Percentiles rank a stretch among this genome's conserved stretches.
phyloP scores from a whole-genome alignment of 2,329 filamentous ascomycete species.

The Paraconiothyrium sp. region DNA sequence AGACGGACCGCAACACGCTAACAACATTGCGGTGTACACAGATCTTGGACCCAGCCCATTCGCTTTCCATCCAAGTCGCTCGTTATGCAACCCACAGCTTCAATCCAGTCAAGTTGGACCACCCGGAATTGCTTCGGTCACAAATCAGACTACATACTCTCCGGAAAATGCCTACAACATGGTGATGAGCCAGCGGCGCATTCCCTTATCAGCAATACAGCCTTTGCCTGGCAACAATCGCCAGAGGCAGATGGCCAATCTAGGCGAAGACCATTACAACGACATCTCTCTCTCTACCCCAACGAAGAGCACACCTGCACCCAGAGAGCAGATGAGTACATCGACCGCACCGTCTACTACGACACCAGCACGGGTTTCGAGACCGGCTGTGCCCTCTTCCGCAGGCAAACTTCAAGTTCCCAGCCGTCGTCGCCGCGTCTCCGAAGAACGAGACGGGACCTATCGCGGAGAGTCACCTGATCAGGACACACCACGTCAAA shows the following conservation, averaged over 20 bases:
- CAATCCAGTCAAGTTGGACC: too few relatives aligned
- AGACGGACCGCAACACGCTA: too few relatives aligned
- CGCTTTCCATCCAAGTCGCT: not conserved
- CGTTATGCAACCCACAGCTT: too few relatives aligned
- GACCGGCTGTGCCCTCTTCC: not conserved
- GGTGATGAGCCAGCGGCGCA: too few relatives aligned
- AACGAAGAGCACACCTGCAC: not conserved
- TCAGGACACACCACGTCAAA: not conserved
- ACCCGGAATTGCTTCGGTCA: not conserved
- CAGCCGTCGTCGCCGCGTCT: not conserved
- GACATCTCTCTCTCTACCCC: not conserved
- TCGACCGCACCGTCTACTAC: not conserved
- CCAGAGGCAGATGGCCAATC: too few relatives aligned
- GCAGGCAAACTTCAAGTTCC: not conserved
- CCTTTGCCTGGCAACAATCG: too few relatives aligned
- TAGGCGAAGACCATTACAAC: not conserved
- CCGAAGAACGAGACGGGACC: not conserved
- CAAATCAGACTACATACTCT: too few relatives aligned
- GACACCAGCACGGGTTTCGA: not conserved
- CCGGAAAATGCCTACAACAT: too few relatives aligned
- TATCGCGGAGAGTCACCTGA: not conserved
- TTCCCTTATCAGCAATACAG: too few relatives aligned
- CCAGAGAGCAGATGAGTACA: not conserved
- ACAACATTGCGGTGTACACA: not conserved
- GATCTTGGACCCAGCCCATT: not conserved